phyloP scores from a whole-genome alignment of 2,329 filamentous ascomycete species.

The Coniochaeta hoffmannii region DNA sequence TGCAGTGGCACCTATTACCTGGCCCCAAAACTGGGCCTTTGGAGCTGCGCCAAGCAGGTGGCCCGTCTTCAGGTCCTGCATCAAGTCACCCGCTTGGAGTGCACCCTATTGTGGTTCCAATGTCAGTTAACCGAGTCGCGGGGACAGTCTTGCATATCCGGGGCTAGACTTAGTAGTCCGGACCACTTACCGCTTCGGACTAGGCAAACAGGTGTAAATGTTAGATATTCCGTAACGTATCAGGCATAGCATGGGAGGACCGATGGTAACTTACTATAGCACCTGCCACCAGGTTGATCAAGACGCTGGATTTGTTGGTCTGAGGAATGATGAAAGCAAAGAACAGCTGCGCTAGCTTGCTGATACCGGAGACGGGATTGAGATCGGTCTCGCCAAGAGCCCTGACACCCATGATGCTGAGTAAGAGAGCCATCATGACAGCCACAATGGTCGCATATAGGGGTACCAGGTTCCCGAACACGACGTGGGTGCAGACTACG shows the following conservation, averaged over 20 bases:
- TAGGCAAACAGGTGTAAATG: background rate
- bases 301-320: slow-evolving; percentile 73
- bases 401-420: slow-evolving; percentile 67
- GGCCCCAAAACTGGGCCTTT: slow-evolving; percentile 93
- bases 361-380: slow-evolving; percentile 94
- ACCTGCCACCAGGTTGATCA: slow-evolving; percentile 91
- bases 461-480: slow-evolving; percentile 78
- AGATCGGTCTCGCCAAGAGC: slow-evolving; percentile 79
- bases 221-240: background rate
- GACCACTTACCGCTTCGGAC: slow-evolving; percentile 21
- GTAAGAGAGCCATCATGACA: slow-evolving; percentile 74
- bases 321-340: slow-evolving; percentile 86
- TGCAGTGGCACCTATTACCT: slow-evolving; percentile 81
- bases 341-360: slow-evolving; percentile 90
- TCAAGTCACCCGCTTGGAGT: slow-evolving; percentile 88
- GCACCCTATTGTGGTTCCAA: slow-evolving; percentile 44
- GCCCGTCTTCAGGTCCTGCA: slow-evolving; percentile 96
- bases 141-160: background rate
- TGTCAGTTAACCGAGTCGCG: background rate
- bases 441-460: slow-evolving; percentile 68
- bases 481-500: slow-evolving; percentile 69
- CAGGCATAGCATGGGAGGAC: background rate
- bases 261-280: slow-evolving; percentile 49
- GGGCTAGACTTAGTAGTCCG: background rate
- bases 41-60: slow-evolving; percentile 88